phyloP scores from a whole-genome alignment of 805 yeast species.

The Teunomyces gatunensis region DNA sequence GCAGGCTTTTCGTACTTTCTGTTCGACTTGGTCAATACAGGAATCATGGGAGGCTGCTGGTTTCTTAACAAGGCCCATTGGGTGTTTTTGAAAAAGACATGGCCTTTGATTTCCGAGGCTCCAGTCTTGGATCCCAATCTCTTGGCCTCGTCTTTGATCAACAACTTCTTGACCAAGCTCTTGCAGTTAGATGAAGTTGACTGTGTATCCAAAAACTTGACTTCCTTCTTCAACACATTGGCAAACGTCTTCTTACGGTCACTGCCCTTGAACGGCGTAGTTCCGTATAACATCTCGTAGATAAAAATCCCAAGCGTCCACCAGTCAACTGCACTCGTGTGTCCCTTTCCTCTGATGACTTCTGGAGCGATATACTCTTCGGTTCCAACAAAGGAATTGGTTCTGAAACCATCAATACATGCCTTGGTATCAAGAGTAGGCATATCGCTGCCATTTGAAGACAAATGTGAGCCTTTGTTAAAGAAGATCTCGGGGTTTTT shows the following conservation, averaged over 20 bases:
- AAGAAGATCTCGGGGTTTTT: conserved; percentile 71
- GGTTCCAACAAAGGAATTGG: conserved; percentile 98
- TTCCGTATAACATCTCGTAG: conserved; percentile 93
- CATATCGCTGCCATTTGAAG: conserved; percentile 23
- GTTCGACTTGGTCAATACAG: conserved; percentile 52
- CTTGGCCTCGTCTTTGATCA: conserved; percentile 85
- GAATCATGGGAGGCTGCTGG: conserved; percentile 94
- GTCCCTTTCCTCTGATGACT: conserved; percentile 95
- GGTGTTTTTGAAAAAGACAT: conserved; percentile 83
- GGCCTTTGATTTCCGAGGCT: conserved; percentile 90
- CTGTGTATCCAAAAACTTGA: conserved; percentile 68
- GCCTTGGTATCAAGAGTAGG: conserved; percentile 89
- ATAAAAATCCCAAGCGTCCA: conserved; percentile 96
- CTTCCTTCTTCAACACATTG: conserved; percentile 80
- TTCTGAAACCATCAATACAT: conserved; percentile 92
- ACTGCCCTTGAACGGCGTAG: conserved; percentile 93
- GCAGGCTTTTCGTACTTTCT: conserved; percentile 11
- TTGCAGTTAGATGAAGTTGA: conserved; percentile 74
- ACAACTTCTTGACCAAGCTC: conserved; percentile 71
- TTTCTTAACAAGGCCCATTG: conserved; percentile 96
- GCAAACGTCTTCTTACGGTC: conserved; percentile 88
- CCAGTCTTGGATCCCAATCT: conserved; percentile 91
- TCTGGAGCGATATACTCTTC: conserved; percentile 99
- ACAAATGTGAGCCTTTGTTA: conserved; percentile 19
- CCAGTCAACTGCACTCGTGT: conserved; percentile 98